phyloP scores from a whole-genome alignment of 1,139 yeast species.

The Lodderomyces margitis region DNA sequence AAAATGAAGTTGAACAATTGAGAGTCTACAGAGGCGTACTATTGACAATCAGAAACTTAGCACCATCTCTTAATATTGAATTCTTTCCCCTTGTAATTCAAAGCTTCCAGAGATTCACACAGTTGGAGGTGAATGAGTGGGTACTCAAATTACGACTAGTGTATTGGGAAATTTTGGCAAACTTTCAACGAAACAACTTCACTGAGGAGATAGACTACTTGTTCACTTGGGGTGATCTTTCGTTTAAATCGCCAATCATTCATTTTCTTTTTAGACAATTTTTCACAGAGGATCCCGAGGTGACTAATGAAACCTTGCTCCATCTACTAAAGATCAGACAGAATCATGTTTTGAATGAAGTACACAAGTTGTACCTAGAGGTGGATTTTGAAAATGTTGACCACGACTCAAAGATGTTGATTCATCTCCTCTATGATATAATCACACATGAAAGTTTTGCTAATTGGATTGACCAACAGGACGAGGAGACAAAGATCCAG shows the following conservation, averaged over 20 bases:
- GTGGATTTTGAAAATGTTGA: constrained; percentile 6
- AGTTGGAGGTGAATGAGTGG: constrained; percentile 7
- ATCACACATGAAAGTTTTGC: constrained; percentile 25
- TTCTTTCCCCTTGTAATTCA: constrained; percentile 6
- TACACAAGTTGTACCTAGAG: constrained; percentile 7
- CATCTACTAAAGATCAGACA: constrained; percentile 9
- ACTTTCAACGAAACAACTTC: constrained; percentile 11
- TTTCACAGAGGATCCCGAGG: constrained; percentile 12
- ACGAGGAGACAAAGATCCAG: not conserved
- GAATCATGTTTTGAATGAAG: constrained; percentile 6
- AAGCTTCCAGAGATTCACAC: constrained; percentile 7
- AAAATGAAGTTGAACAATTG: constrained; percentile 5
- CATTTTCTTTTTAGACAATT: constrained; percentile 16
- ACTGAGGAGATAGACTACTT: constrained; percentile 7
- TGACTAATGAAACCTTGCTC: constrained; percentile 13
- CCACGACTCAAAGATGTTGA: constrained; percentile 15
- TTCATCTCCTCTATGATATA: constrained; percentile 17
- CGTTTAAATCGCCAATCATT: constrained; percentile 9
- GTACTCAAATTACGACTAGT: constrained; percentile 5
- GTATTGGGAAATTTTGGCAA: constrained; percentile 16
- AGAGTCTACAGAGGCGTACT: constrained; percentile 15
- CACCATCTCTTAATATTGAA: constrained; percentile 5
- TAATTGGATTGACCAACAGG: constrained; percentile 17
- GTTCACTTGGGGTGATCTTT: constrained; percentile 5
- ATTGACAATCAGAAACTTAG: constrained; percentile 12